Evolutionary conservation across 192 early-diverging fungal species (phyloP).

Genomic region (Chytriomyces sp.): DNA sequence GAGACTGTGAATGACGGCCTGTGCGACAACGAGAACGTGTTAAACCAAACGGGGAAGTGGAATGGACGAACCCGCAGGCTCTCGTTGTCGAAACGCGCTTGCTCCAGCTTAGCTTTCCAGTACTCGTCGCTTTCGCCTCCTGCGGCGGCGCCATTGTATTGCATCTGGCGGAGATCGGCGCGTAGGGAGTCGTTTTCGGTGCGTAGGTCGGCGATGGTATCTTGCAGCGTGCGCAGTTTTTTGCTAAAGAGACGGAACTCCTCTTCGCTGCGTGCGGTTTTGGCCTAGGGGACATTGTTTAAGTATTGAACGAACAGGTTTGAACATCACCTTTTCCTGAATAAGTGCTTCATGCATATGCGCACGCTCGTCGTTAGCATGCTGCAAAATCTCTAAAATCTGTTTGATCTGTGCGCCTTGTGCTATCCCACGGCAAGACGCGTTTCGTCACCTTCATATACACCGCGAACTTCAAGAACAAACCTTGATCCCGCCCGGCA

Average conservation of each 20-base stretch:
- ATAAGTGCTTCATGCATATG: constrained; percentile 19
- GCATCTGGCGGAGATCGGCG: constrained; percentile 30
- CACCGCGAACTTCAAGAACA: too few species aligned
- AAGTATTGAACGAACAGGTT: not conserved
- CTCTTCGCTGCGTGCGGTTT: constrained; percentile 33
- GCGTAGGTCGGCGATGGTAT: constrained; percentile 22
- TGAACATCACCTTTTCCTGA: constrained; percentile 11
- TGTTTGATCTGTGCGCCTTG: constrained; percentile 20
- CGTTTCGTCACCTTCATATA: too few species aligned
- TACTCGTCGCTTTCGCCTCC: constrained; percentile 24
- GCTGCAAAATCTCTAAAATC: constrained; percentile 11
- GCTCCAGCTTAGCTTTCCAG: constrained; percentile 39
- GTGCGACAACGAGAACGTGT: too few species aligned
- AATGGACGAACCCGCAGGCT: constrained; percentile 21
- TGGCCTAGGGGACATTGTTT: constrained; percentile 5
- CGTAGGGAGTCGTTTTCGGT: constrained; percentile 34
- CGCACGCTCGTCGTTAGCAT: constrained; percentile 20
- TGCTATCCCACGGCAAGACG: not conserved
- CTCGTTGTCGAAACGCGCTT: constrained; percentile 39
- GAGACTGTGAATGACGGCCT: constrained; percentile 17
- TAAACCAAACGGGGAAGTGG: not conserved
- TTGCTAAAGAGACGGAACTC: constrained; percentile 40
- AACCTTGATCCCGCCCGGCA: not conserved
- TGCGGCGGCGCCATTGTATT: constrained; percentile 31
- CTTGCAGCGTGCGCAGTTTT: constrained; percentile 37